phyloP scores from a whole-genome alignment of 2,329 filamentous ascomycete genomes.

The Neocatenulostroma microsporum region DNA sequence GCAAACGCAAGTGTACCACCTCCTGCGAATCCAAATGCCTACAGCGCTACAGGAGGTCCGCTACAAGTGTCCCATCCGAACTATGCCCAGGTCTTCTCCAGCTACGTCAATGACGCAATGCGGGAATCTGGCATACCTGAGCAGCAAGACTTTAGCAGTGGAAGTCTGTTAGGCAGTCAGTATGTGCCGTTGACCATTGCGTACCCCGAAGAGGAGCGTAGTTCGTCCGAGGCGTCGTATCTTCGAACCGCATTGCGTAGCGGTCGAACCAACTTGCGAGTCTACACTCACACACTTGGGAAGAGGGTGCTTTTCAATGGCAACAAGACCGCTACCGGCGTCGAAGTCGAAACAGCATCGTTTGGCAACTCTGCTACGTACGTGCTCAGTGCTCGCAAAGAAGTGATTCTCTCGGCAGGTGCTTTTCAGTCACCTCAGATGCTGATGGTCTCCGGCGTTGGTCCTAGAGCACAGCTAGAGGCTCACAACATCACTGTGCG shows the following conservation, averaged over 20 bases:
- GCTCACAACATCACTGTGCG: slow-evolving; percentile 23
- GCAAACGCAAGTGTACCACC: too few species aligned
- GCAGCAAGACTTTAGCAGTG: slow-evolving; percentile 4
- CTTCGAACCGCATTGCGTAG: slow-evolving; percentile 17
- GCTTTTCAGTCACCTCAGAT: slow-evolving; percentile 36
- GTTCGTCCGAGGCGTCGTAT: slow-evolving; percentile 20
- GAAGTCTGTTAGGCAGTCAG: slow-evolving; percentile 15
- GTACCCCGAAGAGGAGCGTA: slow-evolving; percentile 13
- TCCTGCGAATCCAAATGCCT: too few species aligned
- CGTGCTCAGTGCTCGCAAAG: slow-evolving; percentile 29
- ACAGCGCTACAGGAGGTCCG: too few species aligned
- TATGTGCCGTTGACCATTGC: slow-evolving; percentile 17
- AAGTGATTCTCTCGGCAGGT: slow-evolving; percentile 39
- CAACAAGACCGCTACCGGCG: slow-evolving; percentile 22
- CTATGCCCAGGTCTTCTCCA: too few species aligned
- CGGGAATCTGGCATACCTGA: too few species aligned
- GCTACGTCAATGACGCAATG: too few species aligned
- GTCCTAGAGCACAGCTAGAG: slow-evolving; percentile 24
- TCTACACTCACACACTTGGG: slow-evolving; percentile 27
- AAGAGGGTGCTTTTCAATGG: slow-evolving; percentile 26
- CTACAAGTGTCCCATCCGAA: too few species aligned
- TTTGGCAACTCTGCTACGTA: too few species aligned
- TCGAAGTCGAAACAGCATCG: slow-evolving; percentile 18
- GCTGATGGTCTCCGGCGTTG: slow-evolving; percentile 24
- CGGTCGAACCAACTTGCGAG: slow-evolving; percentile 24